Evolutionary conservation across 2,329 filamentous ascomycete genomes (phyloP), one percentile per base, ranked within the genome.

Genomic region (Teratosphaeria zuluensis): DNA sequence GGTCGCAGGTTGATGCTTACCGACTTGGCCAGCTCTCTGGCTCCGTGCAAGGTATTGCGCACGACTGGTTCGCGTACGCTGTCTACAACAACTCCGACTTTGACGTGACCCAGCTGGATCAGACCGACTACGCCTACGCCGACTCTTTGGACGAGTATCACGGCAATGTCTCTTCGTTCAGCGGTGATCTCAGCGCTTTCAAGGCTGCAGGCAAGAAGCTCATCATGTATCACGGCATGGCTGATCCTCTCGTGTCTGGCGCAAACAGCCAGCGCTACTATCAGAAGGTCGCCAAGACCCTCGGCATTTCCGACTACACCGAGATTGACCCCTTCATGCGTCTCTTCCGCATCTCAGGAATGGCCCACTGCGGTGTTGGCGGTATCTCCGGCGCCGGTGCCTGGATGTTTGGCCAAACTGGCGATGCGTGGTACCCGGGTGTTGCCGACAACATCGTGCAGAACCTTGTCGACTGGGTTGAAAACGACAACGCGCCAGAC

Each of bases 331-430:
- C 70, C 56, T 74, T 74, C 65, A 64, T 77, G 53, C 75, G 80
- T 54, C 78, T 75, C 68, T 83, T 84, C 72, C 74, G 74, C 33
- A 78, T 78, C 67, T 78, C 67, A 59, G 82, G 81, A 6, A 79
- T 81, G 72, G 72, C 68, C 1, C 81, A 83, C 66, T 83, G 81
- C 64, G 62, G 76, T 77, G 63, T 65, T 1, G 77, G 77, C 35
- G 68, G 68, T 12, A 69, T 70, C 54, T 64, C 63, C 42, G 77
- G 76, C 5, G 69, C 73, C n/a, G 74, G 77, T 48, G 72, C 77
- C 2, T 73, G 75, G 64, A 73, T 71, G 61, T 73, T 80, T 62
- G 74, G 71, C 63, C 60, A 77, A 69, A 66, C 67, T 60, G 58
- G 59, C 8, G 62, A 56, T 24, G 68, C 68, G 7, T 58, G 62